Evolutionary conservation across 73 alveolate species (phyloP), one percentile per base, ranked within the genome.

Genomic region (Paramecium pentaurelia): DNA sequence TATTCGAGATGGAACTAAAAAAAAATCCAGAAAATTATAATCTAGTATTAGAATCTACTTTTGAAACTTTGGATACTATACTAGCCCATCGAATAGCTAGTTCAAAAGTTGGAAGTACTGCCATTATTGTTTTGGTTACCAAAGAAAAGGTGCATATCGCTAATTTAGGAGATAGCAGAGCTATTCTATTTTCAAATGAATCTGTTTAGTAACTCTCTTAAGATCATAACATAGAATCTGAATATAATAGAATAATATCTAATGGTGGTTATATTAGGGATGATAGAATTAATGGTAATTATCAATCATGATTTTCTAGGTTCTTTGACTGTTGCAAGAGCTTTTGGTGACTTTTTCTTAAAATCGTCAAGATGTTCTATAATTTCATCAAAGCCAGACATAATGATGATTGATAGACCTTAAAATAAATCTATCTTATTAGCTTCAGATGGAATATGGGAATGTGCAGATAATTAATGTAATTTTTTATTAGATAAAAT

Each of bases 151-250:
- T 98, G 42, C 92, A 93, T 58, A 95, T 98, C 77, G 99, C 99
- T 87, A 97, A 98, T 86, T 94, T 97, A 1, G 99, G 99, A 14
- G 99, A 98, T 86, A 96, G 99, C 20, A 83, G 97, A 60, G 95
- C 98, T 71, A 96, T 96, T 40, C 92, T 96, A 49, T 91, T 92
- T 47, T 86, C 93, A 58, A 92, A 86, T 22, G 97, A 95, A 20
- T 68, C 49, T 59, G 20, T 86, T 97, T 70, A 95, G 98, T 25
- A 20, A 32, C 87, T 73, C 64, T 16, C 87, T 16, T 30, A 12
- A 34, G 87, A 73, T 73, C 87, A 73, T 73, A 40, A 11, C 28
- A 40, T 40, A 34, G 16, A 37, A 38, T 16, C 30, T 32, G 87
- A 73, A 36, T 34, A 73, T 37, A 68, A 73, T 22, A 73, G 87